phyloP scores from a whole-genome alignment of 2,329 filamentous ascomycete species.

The Albifimbria verrucaria region DNA sequence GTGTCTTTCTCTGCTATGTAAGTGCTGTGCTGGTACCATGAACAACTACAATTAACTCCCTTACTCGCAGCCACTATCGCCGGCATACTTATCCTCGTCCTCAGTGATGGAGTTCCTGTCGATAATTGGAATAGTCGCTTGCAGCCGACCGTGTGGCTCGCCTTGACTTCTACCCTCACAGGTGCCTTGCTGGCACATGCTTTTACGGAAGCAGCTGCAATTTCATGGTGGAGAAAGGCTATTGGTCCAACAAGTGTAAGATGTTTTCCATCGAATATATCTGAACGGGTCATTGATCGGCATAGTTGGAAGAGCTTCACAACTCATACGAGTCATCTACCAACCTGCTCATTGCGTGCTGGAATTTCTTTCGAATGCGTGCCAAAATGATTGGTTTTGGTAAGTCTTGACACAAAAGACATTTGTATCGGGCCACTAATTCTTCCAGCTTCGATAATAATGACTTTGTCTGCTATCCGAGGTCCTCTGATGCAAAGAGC shows the following conservation, averaged over 20 bases:
- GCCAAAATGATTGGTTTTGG: constrained; percentile 14
- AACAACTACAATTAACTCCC: neutral
- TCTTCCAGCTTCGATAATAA: constrained; percentile 11
- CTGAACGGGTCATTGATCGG: neutral
- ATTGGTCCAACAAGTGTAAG: constrained; percentile 14
- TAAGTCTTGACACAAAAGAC: too few species aligned
- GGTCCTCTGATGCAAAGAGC: constrained; percentile 16
- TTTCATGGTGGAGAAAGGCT: constrained; percentile 16
- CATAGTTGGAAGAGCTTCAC: neutral
- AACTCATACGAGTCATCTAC: constrained; percentile 15
- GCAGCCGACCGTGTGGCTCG: constrained; percentile 16
- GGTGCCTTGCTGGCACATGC: constrained; percentile 15
- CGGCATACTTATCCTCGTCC: constrained; percentile 11
- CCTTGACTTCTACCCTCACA: constrained; percentile 14
- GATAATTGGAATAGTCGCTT: constrained; percentile 13
- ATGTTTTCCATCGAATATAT: neutral
- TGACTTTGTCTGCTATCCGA: constrained; percentile 16
- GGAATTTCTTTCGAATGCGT: constrained; percentile 13
- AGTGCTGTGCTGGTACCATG: neutral
- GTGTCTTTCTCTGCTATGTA: neutral
- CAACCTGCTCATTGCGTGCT: constrained; percentile 10
- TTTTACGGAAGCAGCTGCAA: constrained; percentile 15
- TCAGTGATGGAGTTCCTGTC: constrained; percentile 15
- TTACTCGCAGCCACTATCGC: constrained; percentile 5
- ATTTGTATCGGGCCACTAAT: too few species aligned